These are phyloP conservation scores for Steccherinum ochraceum DNA, from an alignment of 768 basidiomycete species.

Conservation along the genomic window DNA sequence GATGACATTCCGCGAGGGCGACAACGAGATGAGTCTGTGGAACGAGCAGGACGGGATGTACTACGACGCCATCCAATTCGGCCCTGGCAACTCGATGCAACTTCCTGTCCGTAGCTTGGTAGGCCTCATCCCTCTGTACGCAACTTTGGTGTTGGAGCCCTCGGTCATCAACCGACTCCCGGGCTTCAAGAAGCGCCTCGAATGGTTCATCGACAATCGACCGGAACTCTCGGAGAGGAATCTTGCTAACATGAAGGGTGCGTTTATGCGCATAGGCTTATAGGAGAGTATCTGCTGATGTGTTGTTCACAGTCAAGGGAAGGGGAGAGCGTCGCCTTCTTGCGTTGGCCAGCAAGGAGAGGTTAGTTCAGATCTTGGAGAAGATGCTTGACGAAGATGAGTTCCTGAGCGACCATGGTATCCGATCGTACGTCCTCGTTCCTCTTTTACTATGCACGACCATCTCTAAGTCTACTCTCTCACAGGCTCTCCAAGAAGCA, in stretches of 20 bases:
- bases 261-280: too few species aligned
- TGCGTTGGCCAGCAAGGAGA: slow-evolving; percentile 88
- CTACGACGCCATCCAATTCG: slow-evolving; percentile 94
- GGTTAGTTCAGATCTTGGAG: slow-evolving; percentile 80
- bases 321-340: slow-evolving; percentile 83
- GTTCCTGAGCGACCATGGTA: slow-evolving; percentile 92
- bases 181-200: slow-evolving; percentile 97
- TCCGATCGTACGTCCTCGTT: slow-evolving; percentile 72
- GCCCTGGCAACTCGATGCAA: slow-evolving; percentile 76
- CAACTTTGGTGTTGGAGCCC: slow-evolving; percentile 90
- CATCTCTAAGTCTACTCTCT: not conserved
- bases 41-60: slow-evolving; percentile 97
- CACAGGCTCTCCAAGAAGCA: slow-evolving; percentile 81
- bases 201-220: slow-evolving; percentile 97
- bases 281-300: not conserved
- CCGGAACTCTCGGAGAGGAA: slow-evolving; percentile 82
- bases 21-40: slow-evolving; percentile 81
- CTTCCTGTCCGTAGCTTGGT: slow-evolving; percentile 92
- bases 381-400: slow-evolving; percentile 98
- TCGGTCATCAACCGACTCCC: slow-evolving; percentile 85
- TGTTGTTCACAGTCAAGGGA: slow-evolving; percentile 36
- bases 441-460: not conserved
- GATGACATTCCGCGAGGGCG: slow-evolving; percentile 84
- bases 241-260: slow-evolving; percentile 96
- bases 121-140: slow-evolving; percentile 96